phyloP scores from a whole-genome alignment of 768 basidiomycete species.

The Ramaria rubella region DNA sequence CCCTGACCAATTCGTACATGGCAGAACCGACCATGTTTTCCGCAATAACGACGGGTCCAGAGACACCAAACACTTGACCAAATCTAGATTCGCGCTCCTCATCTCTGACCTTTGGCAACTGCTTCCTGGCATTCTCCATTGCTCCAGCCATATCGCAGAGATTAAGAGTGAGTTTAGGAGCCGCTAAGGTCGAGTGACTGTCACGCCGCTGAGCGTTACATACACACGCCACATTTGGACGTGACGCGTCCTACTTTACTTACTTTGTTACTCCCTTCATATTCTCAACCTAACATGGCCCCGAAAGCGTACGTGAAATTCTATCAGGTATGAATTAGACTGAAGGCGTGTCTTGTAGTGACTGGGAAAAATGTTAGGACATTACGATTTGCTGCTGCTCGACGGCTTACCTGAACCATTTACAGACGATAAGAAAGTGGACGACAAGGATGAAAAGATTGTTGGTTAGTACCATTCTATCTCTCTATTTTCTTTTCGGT shows the following conservation, averaged over 20 bases:
- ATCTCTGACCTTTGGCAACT: constrained; percentile 83
- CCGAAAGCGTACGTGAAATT: constrained; percentile 81
- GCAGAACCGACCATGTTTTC: constrained; percentile 94
- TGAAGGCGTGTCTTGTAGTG: constrained; percentile 41
- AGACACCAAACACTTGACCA: constrained; percentile 90
- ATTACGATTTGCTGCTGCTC: neutral
- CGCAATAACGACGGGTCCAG: constrained; percentile 96
- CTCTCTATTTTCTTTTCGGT: neutral
- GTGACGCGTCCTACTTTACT: constrained; percentile 31
- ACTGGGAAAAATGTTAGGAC: constrained; percentile 95
- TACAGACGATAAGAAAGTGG: constrained; percentile 76
- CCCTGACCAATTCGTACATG: constrained; percentile 97
- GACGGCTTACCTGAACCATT: constrained; percentile 13
- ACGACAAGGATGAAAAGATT: constrained; percentile 94
- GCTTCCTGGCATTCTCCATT: constrained; percentile 81
- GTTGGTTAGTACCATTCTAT: constrained; percentile 46
- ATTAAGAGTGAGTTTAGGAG: neutral
- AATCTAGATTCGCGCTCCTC: constrained; percentile 85
- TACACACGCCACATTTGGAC: constrained; percentile 18
- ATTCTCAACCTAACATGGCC: constrained; percentile 52
- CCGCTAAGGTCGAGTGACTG: constrained; percentile 10
- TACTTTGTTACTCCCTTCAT: constrained; percentile 17
- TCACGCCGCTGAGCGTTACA: constrained; percentile 4
- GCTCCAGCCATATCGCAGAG: constrained; percentile 74
- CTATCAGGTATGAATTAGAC: neutral